A percentile compares a stretch with the other conserved stretches of the same genome.
phyloP scores from a whole-genome alignment of 371 early-diverging fungal species.

The Homolaphlyctis polyrhiza region DNA sequence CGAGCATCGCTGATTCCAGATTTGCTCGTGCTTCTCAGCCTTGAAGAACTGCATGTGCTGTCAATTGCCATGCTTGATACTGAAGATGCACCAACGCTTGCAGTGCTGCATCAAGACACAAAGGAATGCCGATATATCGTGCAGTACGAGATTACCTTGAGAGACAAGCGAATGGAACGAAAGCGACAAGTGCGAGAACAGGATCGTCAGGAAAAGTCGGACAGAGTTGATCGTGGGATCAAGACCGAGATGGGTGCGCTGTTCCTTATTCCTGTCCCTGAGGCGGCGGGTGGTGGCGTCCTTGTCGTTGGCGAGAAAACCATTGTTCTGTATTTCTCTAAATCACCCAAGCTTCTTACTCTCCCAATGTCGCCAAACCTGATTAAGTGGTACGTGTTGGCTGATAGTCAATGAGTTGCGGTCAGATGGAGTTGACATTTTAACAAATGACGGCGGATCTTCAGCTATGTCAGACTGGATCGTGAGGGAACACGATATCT shows the following conservation, averaged over 20 bases:
- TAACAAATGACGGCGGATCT: not conserved
- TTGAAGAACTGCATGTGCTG: slow-evolving; percentile 67
- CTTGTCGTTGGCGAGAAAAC: slow-evolving; percentile 67
- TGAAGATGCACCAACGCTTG: slow-evolving; percentile 46
- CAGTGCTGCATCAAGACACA: slow-evolving; percentile 72
- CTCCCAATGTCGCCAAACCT: slow-evolving; percentile 50
- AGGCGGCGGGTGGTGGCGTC: slow-evolving; percentile 41
- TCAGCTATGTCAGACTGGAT: slow-evolving; percentile 43
- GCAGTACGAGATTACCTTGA: slow-evolving; percentile 53
- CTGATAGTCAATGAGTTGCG: not conserved
- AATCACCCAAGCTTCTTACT: slow-evolving; percentile 21
- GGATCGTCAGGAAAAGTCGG: too few relatives aligned
- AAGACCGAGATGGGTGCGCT: slow-evolving; percentile 51
- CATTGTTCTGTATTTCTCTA: slow-evolving; percentile 49
- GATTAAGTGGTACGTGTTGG: slow-evolving; percentile 20
- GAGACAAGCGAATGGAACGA: slow-evolving; percentile 34
- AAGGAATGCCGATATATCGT: slow-evolving; percentile 59
- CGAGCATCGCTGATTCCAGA: too few relatives aligned
- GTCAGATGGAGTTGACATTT: too few relatives aligned
- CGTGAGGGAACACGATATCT: slow-evolving; percentile 53
- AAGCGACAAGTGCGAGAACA: too few relatives aligned
- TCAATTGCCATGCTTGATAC: slow-evolving; percentile 61
- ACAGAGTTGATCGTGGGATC: slow-evolving; percentile 38
- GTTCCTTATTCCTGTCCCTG: slow-evolving; percentile 54
- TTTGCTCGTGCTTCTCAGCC: too few relatives aligned